These are phyloP conservation scores for Colletotrichum plurivorum DNA, from an alignment of 2,329 filamentous ascomycete genomes.

Conservation along the genomic window DNA sequence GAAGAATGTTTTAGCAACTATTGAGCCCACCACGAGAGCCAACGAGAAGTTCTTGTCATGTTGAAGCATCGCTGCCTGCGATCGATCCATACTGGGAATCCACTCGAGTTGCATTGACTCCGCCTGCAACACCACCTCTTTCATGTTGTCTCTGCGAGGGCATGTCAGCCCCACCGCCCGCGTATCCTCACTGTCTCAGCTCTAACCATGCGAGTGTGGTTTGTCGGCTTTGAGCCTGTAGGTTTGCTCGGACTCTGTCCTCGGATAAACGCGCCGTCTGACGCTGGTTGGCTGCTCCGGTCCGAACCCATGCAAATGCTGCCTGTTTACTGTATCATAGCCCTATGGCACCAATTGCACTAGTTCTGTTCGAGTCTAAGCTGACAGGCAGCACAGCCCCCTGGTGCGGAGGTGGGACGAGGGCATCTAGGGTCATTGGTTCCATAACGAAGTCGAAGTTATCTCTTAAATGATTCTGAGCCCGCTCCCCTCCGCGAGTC, in stretches of 20 bases:
- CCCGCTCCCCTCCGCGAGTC: neutral
- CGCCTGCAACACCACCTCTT: neutral
- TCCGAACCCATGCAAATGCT: neutral
- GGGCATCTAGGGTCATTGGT: neutral
- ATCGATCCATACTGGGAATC: too few species aligned
- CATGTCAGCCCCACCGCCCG: slow-evolving; percentile 4
- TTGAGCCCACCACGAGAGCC: too few species aligned
- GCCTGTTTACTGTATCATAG: slow-evolving; percentile 1
- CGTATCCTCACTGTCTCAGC: neutral
- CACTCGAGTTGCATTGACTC: neutral
- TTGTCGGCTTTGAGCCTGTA: neutral
- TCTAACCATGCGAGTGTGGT: neutral
- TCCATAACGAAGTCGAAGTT: neutral
- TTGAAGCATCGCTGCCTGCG: too few species aligned
- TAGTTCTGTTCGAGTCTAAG: neutral
- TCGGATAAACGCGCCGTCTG: neutral
- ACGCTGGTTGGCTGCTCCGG: neutral
- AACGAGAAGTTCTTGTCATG: too few species aligned
- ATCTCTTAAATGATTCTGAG: neutral
- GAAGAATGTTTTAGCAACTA: too few species aligned
- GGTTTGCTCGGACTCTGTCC: neutral
- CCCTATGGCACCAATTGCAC: neutral
- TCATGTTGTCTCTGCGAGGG: neutral
- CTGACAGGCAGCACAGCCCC: slow-evolving; percentile 1
- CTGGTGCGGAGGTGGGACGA: neutral